These are phyloP conservation scores for Tricholoma matsutake DNA, from an alignment of 768 basidiomycete species.

Conservation along the genomic window DNA sequence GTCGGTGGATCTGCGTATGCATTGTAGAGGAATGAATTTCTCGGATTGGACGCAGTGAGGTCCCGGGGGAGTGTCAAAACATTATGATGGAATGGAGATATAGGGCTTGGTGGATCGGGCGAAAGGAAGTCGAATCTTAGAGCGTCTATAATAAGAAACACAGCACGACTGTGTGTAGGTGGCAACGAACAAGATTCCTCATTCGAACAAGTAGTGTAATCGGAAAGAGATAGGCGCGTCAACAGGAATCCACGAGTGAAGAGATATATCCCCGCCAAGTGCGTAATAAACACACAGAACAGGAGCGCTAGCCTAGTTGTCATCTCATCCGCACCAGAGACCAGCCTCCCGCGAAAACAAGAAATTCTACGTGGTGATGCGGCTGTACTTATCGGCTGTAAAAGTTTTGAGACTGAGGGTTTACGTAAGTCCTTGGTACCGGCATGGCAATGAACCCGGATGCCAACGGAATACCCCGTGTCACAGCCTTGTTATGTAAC, in stretches of 20 bases:
- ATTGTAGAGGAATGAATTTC: slow-evolving; percentile 83
- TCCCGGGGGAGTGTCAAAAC: slow-evolving; percentile 76
- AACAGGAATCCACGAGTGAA: slow-evolving; percentile 92
- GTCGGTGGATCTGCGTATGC: slow-evolving; percentile 94
- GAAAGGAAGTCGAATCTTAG: slow-evolving; percentile 93
- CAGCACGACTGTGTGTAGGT: slow-evolving; percentile 74
- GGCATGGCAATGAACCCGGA: too few species aligned
- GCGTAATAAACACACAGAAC: slow-evolving; percentile 61
- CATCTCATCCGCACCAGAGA: slow-evolving; percentile 6
- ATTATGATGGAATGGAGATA: slow-evolving; percentile 75
- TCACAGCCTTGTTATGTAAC: too few species aligned
- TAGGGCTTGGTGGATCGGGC: slow-evolving; percentile 58
- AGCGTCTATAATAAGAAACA: slow-evolving; percentile 88
- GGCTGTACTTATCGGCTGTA: too few species aligned
- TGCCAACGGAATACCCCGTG: too few species aligned
- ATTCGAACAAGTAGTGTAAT: slow-evolving; percentile 43
- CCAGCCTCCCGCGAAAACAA: not conserved
- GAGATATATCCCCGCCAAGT: slow-evolving; percentile 78
- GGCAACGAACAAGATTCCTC: slow-evolving; percentile 41
- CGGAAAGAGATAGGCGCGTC: slow-evolving; percentile 66
- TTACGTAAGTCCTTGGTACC: too few species aligned
- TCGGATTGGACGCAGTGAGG: slow-evolving; percentile 60
- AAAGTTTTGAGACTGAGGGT: too few species aligned
- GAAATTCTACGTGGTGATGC: too few species aligned
- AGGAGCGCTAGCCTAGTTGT: slow-evolving; percentile 30